Evolutionary conservation across 768 basidiomycete species (phyloP), one percentile per base, ranked within the genome.

Genomic region (Rubroboletus pulcherrimus): DNA sequence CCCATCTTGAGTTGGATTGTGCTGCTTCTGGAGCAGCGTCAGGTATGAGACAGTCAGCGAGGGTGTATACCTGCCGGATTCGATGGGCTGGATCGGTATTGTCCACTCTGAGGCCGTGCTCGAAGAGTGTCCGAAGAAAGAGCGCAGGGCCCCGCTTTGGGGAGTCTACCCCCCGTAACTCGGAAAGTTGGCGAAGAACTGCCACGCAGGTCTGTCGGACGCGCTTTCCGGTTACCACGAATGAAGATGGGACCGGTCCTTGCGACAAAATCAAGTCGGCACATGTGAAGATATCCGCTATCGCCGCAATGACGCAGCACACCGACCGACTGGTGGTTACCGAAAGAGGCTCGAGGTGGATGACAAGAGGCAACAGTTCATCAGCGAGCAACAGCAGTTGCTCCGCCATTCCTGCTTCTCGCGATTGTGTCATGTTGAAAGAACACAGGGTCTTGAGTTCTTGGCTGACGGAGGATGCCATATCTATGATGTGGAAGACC

Each of bases 31-130:
- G 49, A 24, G 44, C 24, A 14, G 54, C 50, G 46, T 58, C 61
- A 1, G 86, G 86, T 1, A 91, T 71, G 33, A 89, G 66, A 51
- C 74, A 73, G 59, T 86, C 81, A 41, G 89, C 60, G 46, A 92
- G 74, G 43, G 72, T 70, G 61, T 81, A 82, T 3, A 82, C 71
- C 62, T 87, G 84, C 33, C 74, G 66, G 4, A 86, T 60, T 49
- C 82, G 84, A 55, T 77, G 74, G 0, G 81, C 63, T 2, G 87
- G 87, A 63, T 91, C 87, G 9, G 71, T 72, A 41, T 75, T 71
- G 19, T 70, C 69, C 34, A 67, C 64, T 14, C 64, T 60, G 1
- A 74, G 60, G 1, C 75, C 78, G 55, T 81, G 77, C 34, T 77
- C 78, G n/a, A 91, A 70, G 34, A 91, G 72, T 0, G 77, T 73